Percentiles rank a stretch among this genome's conserved stretches.
These are phyloP conservation scores for Metschnikowia cerradonensis DNA, from an alignment of 805 yeast species.

Conservation along the genomic window DNA sequence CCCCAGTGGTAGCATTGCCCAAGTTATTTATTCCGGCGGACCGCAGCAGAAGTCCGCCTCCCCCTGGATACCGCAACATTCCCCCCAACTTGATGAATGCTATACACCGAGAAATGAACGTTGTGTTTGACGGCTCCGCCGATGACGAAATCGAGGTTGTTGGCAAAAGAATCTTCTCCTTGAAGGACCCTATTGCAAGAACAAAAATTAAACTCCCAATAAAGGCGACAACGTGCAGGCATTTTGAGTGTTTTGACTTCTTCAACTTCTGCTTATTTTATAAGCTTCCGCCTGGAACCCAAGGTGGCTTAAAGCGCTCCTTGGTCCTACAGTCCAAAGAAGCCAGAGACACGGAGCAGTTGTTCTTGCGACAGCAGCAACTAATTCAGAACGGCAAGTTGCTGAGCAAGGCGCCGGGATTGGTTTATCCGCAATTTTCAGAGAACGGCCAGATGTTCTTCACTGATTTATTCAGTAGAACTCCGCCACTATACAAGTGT, in stretches of 20 bases:
- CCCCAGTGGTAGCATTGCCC: slow-evolving; percentile 1
- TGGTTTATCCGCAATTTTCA: slow-evolving; percentile 15
- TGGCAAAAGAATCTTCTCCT: slow-evolving; percentile 34
- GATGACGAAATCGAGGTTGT: slow-evolving; percentile 31
- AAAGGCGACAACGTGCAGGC: slow-evolving; percentile 34
- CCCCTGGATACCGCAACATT: slow-evolving; percentile 21
- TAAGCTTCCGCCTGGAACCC: slow-evolving; percentile 28
- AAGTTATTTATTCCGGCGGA: slow-evolving; percentile 8
- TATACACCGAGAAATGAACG: slow-evolving; percentile 25
- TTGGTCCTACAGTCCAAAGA: slow-evolving; percentile 26
- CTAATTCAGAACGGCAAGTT: slow-evolving; percentile 10
- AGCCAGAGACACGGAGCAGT: slow-evolving; percentile 13
- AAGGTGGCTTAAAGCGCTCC: slow-evolving; percentile 21
- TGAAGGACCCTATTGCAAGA: slow-evolving; percentile 39
- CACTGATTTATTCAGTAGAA: slow-evolving; percentile 12
- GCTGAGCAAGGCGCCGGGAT: slow-evolving; percentile 9
- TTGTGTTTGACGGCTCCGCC: slow-evolving; percentile 15
- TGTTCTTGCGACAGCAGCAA: slow-evolving; percentile 14
- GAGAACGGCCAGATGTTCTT: slow-evolving; percentile 20
- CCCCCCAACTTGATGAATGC: slow-evolving; percentile 29
- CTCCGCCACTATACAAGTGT: slow-evolving; percentile 33
- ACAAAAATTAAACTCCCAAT: slow-evolving; percentile 38
- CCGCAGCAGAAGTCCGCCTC: slow-evolving; percentile 12
- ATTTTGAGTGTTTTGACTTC: slow-evolving; percentile 44
- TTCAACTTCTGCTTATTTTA: slow-evolving; percentile 39